phyloP scores from a whole-genome alignment of 2,329 filamentous ascomycete species.

The Beauveria australis region DNA sequence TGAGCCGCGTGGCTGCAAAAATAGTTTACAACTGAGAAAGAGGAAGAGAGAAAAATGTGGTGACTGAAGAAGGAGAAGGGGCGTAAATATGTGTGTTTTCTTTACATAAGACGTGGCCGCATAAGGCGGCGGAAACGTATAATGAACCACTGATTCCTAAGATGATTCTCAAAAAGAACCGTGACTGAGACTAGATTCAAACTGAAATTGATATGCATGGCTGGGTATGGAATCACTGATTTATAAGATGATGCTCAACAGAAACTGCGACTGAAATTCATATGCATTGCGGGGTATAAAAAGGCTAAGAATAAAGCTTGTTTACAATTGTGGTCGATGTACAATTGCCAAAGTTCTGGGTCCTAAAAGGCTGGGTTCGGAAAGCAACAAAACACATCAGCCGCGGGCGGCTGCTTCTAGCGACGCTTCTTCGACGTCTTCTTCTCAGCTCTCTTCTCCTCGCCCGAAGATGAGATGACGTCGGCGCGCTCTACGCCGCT shows the following conservation, averaged over 20 bases:
- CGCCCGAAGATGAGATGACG: constrained; percentile 4
- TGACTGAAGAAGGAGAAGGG: neutral
- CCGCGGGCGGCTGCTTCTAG: neutral
- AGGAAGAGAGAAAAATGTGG: neutral
- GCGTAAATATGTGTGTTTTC: neutral
- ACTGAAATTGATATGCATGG: neutral
- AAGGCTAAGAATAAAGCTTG: neutral
- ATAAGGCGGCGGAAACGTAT: neutral
- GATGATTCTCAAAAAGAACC: neutral
- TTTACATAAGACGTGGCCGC: neutral
- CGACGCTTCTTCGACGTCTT: constrained; percentile 8
- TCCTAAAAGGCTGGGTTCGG: neutral
- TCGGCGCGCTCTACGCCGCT: constrained; percentile 6
- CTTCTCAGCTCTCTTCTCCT: constrained; percentile 3
- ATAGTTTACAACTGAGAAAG: neutral
- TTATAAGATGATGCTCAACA: neutral
- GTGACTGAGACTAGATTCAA: neutral
- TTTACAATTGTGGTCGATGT: neutral
- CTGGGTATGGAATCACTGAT: neutral
- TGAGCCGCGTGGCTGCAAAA: neutral
- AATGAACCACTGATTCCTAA: neutral
- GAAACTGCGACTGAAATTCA: neutral
- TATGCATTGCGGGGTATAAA: neutral
- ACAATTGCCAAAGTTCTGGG: neutral
- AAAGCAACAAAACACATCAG: neutral